Percentiles rank a stretch among this genome's conserved stretches.
Evolutionary conservation across 2,329 filamentous ascomycete genomes (phyloP).

Genomic region (Sporothrix schenckii): DNA sequence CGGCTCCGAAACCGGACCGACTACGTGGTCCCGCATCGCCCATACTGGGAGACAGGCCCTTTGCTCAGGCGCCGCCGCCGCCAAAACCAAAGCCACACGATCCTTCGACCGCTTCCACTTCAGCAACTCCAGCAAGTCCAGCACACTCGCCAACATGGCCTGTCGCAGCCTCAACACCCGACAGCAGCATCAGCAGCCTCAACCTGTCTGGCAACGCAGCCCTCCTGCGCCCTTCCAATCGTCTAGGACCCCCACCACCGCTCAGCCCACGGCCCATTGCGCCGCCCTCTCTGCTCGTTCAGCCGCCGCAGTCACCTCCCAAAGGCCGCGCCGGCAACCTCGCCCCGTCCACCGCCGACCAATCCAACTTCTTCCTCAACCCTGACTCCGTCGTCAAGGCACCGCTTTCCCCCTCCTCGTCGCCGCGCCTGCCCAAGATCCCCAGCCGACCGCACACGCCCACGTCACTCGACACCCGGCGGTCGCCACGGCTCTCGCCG

Average conservation of each 20-base stretch:
- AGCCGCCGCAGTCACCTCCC: constrained; percentile 71
- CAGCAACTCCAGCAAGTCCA: background rate
- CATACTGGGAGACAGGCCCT: constrained; percentile 43
- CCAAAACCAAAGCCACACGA: constrained; percentile 47
- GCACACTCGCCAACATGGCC: constrained; percentile 9
- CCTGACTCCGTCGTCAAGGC: constrained; percentile 51
- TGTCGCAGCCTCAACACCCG: background rate
- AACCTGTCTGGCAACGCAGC: background rate
- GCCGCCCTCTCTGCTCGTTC: constrained; percentile 68
- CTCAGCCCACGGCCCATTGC: constrained; percentile 49
- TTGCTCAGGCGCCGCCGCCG: constrained; percentile 40
- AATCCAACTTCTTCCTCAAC: constrained; percentile 54
- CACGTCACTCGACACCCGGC: constrained; percentile 52
- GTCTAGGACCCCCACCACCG: constrained; percentile 52
- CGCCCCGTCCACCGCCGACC: constrained; percentile 45
- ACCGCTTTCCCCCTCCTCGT: constrained; percentile 47
- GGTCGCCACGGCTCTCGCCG: constrained; percentile 53
- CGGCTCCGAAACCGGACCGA: constrained; percentile 49
- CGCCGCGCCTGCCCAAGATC: constrained; percentile 55
- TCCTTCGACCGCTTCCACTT: background rate
- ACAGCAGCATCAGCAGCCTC: background rate
- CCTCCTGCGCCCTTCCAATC: constrained; percentile 46
- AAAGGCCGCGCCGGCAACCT: constrained; percentile 48
- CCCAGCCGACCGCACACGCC: constrained; percentile 61
- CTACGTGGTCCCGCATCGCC: constrained; percentile 43